Evolutionary conservation across 2,329 filamentous ascomycete genomes (phyloP).

Genomic region (Bipolaris gigantea): DNA sequence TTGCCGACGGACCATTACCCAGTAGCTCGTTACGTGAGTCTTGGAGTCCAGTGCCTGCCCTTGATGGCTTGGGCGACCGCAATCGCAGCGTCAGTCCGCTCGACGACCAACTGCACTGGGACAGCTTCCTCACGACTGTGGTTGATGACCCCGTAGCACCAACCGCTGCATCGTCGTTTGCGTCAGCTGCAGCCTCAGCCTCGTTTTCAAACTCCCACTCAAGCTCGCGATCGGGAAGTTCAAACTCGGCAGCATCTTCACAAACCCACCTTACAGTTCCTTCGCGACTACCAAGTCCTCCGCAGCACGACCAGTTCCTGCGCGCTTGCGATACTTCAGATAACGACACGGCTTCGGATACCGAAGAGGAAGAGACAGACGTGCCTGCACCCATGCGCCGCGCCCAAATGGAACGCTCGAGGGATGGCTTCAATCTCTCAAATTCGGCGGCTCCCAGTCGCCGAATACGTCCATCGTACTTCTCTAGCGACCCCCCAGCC

Average conservation of each 20-base stretch:
- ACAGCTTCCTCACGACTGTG: conserved; percentile 77
- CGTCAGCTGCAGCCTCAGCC: conserved; percentile 62
- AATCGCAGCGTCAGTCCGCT: conserved; percentile 76
- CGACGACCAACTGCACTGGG: conserved; percentile 64
- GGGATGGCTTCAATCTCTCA: conserved; percentile 8
- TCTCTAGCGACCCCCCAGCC: conserved; percentile 31
- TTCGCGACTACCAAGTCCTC: conserved; percentile 33
- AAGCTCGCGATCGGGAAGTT: conserved; percentile 50
- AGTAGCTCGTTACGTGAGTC: conserved; percentile 44
- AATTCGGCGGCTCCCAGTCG: conserved; percentile 10
- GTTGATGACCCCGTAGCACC: conserved; percentile 80
- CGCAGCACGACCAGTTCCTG: conserved; percentile 49
- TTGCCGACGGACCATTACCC: conserved; percentile 42
- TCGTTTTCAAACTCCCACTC: conserved; percentile 49
- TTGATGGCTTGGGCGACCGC: conserved; percentile 82
- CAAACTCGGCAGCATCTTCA: conserved; percentile 46
- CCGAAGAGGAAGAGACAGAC: conserved; percentile 52
- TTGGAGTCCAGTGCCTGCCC: conserved; percentile 39
- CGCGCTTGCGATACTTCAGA: conserved; percentile 56
- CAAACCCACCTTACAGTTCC: conserved; percentile 45
- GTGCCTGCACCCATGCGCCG: conserved; percentile 13
- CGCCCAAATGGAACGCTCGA: conserved; percentile 29
- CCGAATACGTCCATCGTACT: conserved; percentile 25
- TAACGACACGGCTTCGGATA: conserved; percentile 53
- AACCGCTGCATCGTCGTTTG: conserved; percentile 80